Base-by-base conservation (phyloP, 768 basidiomycete genomes). In the Lactifluus rugatus region DNA sequence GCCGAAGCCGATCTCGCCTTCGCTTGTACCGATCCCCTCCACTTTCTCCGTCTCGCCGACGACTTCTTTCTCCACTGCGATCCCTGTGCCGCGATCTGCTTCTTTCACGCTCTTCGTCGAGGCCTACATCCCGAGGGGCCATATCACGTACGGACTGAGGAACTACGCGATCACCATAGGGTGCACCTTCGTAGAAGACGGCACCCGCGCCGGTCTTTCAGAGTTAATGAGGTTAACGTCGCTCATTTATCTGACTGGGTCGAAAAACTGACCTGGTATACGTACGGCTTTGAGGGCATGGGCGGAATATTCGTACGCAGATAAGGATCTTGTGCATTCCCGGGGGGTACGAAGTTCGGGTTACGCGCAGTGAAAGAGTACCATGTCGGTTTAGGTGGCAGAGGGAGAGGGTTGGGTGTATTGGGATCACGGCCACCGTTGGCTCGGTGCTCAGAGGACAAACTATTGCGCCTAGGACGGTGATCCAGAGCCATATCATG, bases 321-420 rank as follows among this genome's bases (percentile, higher is more conserved):
- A 60, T 60, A 51, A 49, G 52, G 48, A 26, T 59, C 58, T n/a
- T 60, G 59, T 34, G 54, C 39, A 10, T 53, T 58, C 28, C 57
- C 57, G 4, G 58, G 39, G 42, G 48, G 52, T n/a, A 46, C 48
- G 23, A 39, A 60, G 48, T 41, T 51, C 44, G 54, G 58, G 23
- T 60, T 55, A 39, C 36, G 58, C 17, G 58, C 25, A 23, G 58
- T 56, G 53, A 46, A 60, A 47, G 54, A 16, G 34, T 56, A 7
- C 53, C 54, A 60, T 34, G 52, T 55, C 28, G 49, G 37, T 47
- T 37, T 56, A 6, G 59, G 59, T 51, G 59, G 59, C 17, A 25
- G 37, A 41, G 59, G 59, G 23, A 60, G 59, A 16, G 54, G 59
- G 44, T 60, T 54, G 25, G 26, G 42, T 17, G 49, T 36, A 47